phyloP scores from a whole-genome alignment of 352 stramenopile species.

The Globisporangium camurandrum region DNA sequence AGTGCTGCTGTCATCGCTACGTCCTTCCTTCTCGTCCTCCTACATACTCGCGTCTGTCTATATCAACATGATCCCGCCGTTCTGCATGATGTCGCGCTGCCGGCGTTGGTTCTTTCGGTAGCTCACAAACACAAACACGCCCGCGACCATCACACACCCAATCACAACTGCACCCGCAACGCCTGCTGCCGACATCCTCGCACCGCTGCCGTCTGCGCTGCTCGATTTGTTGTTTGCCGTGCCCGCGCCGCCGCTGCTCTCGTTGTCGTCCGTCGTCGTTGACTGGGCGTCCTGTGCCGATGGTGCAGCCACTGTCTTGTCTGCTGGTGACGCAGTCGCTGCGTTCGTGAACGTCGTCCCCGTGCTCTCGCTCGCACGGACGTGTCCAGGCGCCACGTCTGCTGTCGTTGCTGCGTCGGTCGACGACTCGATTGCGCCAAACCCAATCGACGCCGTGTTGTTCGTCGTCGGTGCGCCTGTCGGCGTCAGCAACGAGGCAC shows the following conservation, averaged over 20 bases:
- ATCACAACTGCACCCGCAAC: slow-evolving; percentile 51
- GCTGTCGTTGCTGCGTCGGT: neutral
- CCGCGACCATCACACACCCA: slow-evolving; percentile 40
- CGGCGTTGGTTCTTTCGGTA: slow-evolving; percentile 75
- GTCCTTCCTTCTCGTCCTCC: too few species aligned
- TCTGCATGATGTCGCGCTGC: slow-evolving; percentile 73
- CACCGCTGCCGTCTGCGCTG: slow-evolving; percentile 3
- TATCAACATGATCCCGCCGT: slow-evolving; percentile 35
- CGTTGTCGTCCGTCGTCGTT: slow-evolving; percentile 1
- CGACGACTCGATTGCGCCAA: slow-evolving; percentile 6
- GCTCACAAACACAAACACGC: slow-evolving; percentile 32
- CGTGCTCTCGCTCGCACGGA: slow-evolving; percentile 7
- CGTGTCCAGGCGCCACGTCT: slow-evolving; percentile 4
- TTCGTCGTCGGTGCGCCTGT: neutral
- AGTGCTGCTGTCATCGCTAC: too few species aligned
- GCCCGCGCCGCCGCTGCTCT: slow-evolving; percentile 3
- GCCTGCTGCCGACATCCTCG: slow-evolving; percentile 55
- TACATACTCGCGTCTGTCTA: too few species aligned
- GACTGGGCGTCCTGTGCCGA: neutral
- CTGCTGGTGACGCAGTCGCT: neutral
- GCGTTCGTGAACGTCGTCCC: slow-evolving; percentile 16
- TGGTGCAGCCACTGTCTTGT: neutral
- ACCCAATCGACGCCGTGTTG: slow-evolving; percentile 7
- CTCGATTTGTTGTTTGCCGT: slow-evolving; percentile 32
- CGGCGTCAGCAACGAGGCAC: neutral